Evolutionary conservation across 768 basidiomycete genomes (phyloP).

Genomic region (Phlegmacium glaucopus): DNA sequence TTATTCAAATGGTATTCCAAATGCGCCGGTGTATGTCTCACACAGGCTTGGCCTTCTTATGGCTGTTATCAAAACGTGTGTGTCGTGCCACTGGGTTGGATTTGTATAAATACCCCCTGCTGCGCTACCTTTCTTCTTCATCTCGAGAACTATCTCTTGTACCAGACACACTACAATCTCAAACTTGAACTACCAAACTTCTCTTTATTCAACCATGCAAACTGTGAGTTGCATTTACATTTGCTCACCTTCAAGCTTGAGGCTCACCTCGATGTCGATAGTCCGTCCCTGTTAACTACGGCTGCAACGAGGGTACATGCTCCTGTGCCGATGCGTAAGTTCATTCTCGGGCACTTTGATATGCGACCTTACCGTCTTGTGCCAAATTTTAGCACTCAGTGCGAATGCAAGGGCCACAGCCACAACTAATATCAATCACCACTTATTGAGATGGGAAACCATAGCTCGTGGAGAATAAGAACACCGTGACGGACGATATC

Average conservation of each 20-base stretch:
- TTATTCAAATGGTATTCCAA: no score
- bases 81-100: no score
- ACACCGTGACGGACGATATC: background rate
- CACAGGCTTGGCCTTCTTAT: no score
- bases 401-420: conserved; percentile 3
- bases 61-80: no score
- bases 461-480: background rate
- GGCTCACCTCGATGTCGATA: no score
- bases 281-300: conserved; percentile 24
- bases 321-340: conserved; percentile 22
- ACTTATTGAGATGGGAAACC: no score
- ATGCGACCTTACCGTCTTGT: background rate
- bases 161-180: no score
- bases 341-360: background rate
- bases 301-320: conserved; percentile 24
- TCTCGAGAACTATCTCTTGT: no score
- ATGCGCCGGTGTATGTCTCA: no score
- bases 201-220: conserved; percentile 8
- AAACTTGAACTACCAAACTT: background rate
- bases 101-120: no score
- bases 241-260: background rate
- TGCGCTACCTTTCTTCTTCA: no score
- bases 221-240: conserved; percentile 8
- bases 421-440: no score
- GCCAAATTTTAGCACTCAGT: background rate